Evolutionary conservation across 179 eudicot genomes (phyloP), one percentile per base, ranked within the genome.

Genomic region (Vitellaria paradoxa): DNA sequence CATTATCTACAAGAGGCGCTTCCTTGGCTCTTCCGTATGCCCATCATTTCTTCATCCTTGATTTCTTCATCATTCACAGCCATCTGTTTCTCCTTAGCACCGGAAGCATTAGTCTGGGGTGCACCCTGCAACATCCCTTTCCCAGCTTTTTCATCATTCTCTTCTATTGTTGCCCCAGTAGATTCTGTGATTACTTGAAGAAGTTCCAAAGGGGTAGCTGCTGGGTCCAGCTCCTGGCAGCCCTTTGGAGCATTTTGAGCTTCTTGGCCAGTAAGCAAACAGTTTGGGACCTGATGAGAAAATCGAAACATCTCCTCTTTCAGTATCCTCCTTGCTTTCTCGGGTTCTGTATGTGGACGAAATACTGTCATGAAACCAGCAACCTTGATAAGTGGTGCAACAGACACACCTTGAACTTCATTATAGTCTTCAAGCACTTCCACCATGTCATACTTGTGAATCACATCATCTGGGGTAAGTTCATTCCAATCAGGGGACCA

Each of bases 381-480:
- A 77, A 92, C 94, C 86, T 96, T 96, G 70, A 91, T 78, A 13
- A 94, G 91, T 46, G 99, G 95, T 77, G 87, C 84, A 59, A 91
- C 89, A 59, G 83, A 81, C 6, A 86, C 77, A n/a, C 99, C 99
- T 74, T 89, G 80, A 49, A 89, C 88, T 75, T 91, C 93, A 40
- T 68, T 85, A 79, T 88, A 93, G 75, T 96, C 97, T 47, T 85
- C 89, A 11, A 92, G 88, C 65, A 96, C 97, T 77, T 89, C 88
- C 79, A 92, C 97, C 98, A 96, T 94, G 73, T 94, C 97, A 74
- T 96, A 96, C 80, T 91, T 87, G 87, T 96, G 99, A 50, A 94
- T 85, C 45, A 83, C 83, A 14, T 91, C 97, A 83, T 96, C 98
- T 1, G 94, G 85, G 65, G 97, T 94, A 79, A 80, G 80, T 84